phyloP scores from a whole-genome alignment of 768 basidiomycete species.

The Tricholoma matsutake region DNA sequence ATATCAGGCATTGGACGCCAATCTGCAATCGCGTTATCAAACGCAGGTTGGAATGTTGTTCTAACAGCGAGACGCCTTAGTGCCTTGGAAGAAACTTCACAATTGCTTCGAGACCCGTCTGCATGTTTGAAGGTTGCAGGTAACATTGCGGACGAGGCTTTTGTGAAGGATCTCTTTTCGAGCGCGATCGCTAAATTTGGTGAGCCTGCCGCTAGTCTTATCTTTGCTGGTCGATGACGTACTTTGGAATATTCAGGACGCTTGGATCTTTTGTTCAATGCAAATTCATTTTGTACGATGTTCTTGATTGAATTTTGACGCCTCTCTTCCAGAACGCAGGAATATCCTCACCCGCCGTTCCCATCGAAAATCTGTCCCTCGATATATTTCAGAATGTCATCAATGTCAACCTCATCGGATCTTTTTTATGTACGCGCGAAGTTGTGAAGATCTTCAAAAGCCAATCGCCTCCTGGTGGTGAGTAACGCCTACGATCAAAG shows the following conservation, averaged over 20 bases:
- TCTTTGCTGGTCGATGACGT: neutral
- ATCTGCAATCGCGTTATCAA: slow-evolving; percentile 65
- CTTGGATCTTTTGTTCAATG: slow-evolving; percentile 80
- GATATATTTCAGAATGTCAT: slow-evolving; percentile 62
- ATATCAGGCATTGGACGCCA: slow-evolving; percentile 57
- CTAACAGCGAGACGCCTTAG: slow-evolving; percentile 60
- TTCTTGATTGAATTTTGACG: neutral
- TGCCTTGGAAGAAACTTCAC: slow-evolving; percentile 56
- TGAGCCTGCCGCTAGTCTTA: slow-evolving; percentile 17
- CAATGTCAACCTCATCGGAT: slow-evolving; percentile 67
- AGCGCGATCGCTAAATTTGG: slow-evolving; percentile 56
- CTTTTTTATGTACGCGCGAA: slow-evolving; percentile 75
- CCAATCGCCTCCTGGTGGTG: slow-evolving; percentile 71
- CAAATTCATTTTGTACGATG: neutral
- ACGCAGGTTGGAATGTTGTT: slow-evolving; percentile 65
- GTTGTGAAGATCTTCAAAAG: slow-evolving; percentile 72
- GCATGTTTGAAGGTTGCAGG: slow-evolving; percentile 49
- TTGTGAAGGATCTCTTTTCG: slow-evolving; percentile 59
- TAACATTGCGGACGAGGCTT: slow-evolving; percentile 61
- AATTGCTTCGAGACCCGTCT: slow-evolving; percentile 36
- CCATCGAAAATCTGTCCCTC: slow-evolving; percentile 60
- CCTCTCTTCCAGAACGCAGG: slow-evolving; percentile 68
- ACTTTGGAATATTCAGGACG: slow-evolving; percentile 41
- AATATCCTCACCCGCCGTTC: slow-evolving; percentile 41
- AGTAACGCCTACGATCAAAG: slow-evolving; percentile 8